Evolutionary conservation across 306 rosid genomes (phyloP).

Genomic region (Rosa chinensis): DNA sequence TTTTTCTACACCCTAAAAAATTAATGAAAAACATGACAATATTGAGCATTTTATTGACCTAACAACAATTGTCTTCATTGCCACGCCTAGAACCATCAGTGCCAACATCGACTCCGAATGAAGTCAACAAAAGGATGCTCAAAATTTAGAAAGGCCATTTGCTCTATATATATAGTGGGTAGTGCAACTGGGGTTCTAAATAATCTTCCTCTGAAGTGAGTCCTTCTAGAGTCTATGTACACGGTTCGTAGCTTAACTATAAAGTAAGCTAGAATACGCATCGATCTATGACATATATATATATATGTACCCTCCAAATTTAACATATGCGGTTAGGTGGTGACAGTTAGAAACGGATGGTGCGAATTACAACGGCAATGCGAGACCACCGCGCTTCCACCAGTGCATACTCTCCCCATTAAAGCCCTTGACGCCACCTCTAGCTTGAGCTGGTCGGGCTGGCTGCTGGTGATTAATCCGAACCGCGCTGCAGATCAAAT

Average conservation of each 20-base stretch:
- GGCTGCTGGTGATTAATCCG: conserved; percentile 21
- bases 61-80: no score
- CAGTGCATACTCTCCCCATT: conserved; percentile 15
- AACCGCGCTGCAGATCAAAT: background rate
- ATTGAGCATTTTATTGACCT: no score
- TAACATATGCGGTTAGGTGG: conserved; percentile 1
- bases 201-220: background rate
- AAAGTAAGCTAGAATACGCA: background rate
- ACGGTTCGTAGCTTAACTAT: no score
- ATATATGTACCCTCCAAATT: background rate
- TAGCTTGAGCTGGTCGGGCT: conserved; percentile 34
- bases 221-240: background rate
- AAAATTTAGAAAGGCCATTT: no score
- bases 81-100: no score
- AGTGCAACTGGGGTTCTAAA: no score
- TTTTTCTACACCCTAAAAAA: no score
- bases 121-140: no score
- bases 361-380: conserved; percentile 10
- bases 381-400: conserved; percentile 15
- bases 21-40: no score
- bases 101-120: no score
- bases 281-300: background rate
- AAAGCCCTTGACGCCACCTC: conserved; percentile 24
- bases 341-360: conserved; percentile 50
- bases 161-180: no score